phyloP scores from a whole-genome alignment of 345 rosid genomes.

The Melaleuca alternifolia region DNA sequence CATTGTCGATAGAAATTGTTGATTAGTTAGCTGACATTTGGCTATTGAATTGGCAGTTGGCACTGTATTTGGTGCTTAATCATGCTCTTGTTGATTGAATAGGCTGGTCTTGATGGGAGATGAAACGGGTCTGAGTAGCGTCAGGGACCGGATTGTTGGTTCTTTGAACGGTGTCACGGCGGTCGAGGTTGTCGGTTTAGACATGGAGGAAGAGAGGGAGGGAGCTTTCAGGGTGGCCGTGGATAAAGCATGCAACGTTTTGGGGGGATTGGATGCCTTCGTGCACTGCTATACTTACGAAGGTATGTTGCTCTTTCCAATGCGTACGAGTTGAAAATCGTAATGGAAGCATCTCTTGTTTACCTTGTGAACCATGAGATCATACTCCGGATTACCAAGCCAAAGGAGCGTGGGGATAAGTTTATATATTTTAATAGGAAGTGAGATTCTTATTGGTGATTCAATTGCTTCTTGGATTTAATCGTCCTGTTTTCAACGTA shows the following conservation, averaged over 20 bases:
- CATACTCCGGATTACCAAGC: background rate
- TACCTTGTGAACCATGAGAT: background rate
- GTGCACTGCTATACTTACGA: conserved; percentile 59
- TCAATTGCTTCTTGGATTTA: background rate
- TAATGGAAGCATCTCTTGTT: background rate
- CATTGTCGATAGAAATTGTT: background rate
- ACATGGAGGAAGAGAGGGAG: conserved; percentile 72
- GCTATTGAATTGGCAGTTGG: background rate
- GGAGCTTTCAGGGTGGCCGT: conserved; percentile 62
- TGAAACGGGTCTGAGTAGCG: conserved; percentile 30
- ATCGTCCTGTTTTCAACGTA: background rate
- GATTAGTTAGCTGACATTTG: background rate
- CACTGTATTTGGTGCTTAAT: background rate
- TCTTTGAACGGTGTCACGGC: conserved; percentile 16
- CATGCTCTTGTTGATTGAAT: background rate
- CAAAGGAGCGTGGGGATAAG: background rate
- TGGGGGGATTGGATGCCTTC: conserved; percentile 71
- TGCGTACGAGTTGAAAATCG: background rate
- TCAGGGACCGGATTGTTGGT: conserved; percentile 28
- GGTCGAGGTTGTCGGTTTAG: conserved; percentile 50
- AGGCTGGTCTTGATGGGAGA: conserved; percentile 90
- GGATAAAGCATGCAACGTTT: conserved; percentile 39
- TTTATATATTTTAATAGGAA: background rate
- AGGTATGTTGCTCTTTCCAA: conserved; percentile 26
- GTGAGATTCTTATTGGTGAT: background rate